A percentile compares a stretch with the other conserved stretches of the same genome.
Evolutionary conservation across 2,329 filamentous ascomycete species (phyloP).

Genomic region (Cadophora sp.): DNA sequence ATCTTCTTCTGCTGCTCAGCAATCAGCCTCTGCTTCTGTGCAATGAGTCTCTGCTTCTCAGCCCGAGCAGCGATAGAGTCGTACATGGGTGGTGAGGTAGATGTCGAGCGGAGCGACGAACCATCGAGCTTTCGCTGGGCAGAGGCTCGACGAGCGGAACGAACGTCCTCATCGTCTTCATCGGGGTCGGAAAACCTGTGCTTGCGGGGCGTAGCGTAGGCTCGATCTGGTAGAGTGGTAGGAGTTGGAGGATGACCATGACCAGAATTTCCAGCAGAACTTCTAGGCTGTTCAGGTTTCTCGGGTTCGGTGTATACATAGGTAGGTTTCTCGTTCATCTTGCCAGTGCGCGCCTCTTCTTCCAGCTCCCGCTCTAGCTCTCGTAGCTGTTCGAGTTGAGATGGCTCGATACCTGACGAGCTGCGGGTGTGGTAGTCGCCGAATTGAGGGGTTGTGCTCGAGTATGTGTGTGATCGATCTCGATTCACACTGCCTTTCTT

Average conservation of each 20-base stretch:
- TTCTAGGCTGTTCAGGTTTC: not conserved
- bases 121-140: slow-evolving; percentile 10
- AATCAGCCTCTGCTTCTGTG: not conserved
- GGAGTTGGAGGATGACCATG: not conserved
- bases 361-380: not conserved
- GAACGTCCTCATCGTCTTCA: not conserved
- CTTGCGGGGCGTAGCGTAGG: not conserved
- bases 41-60: slow-evolving; percentile 2
- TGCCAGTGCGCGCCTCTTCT: not conserved
- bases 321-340: not conserved
- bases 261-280: not conserved
- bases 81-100: not conserved
- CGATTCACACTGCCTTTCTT: not conserved
- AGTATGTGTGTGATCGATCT: not conserved
- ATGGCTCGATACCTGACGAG: not conserved
- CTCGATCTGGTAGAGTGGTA: not conserved
- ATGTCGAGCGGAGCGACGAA: not conserved
- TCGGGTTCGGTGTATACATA: not conserved
- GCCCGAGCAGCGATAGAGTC: slow-evolving; percentile 3
- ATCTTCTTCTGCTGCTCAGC: slow-evolving; percentile 4
- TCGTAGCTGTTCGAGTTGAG: not conserved
- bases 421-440: slow-evolving; percentile 1
- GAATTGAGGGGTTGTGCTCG: not conserved
- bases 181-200: not conserved
- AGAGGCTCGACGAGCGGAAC: not conserved